phyloP scores from a whole-genome alignment of 2,329 filamentous ascomycete species.

The Fusarium oligoseptatum region DNA sequence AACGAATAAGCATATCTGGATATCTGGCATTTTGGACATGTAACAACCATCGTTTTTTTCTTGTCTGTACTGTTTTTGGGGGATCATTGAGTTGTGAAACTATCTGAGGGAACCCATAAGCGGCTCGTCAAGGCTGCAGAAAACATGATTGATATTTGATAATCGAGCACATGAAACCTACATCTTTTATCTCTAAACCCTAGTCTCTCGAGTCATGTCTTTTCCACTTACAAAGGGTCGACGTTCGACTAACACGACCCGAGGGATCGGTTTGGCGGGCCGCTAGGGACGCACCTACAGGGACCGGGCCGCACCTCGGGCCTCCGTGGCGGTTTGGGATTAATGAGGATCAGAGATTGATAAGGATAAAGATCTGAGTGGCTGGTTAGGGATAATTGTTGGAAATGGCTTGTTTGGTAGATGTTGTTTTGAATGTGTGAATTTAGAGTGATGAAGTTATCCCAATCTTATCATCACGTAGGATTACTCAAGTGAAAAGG shows the following conservation, averaged over 20 bases:
- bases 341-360: neutral
- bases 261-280: slow-evolving; percentile 4
- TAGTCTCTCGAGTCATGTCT: neutral
- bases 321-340: slow-evolving; percentile 14
- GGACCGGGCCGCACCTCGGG: slow-evolving; percentile 13
- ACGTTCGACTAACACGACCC: neutral
- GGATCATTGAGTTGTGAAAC: neutral
- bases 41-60: neutral
- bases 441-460: neutral
- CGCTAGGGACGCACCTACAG: slow-evolving; percentile 13
- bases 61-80: neutral
- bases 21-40: neutral
- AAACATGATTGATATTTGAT: neutral
- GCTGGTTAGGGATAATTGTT: neutral
- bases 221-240: neutral
- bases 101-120: neutral
- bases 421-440: neutral
- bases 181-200: neutral
- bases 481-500: neutral
- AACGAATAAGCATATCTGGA: slow-evolving; percentile 8
- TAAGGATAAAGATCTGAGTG: neutral
- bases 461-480: neutral
- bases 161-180: neutral
- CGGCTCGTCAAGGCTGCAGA: neutral
- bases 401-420: neutral